phyloP scores from a whole-genome alignment of 257 asterid genomes.

The Solanum bulbocastanum region DNA sequence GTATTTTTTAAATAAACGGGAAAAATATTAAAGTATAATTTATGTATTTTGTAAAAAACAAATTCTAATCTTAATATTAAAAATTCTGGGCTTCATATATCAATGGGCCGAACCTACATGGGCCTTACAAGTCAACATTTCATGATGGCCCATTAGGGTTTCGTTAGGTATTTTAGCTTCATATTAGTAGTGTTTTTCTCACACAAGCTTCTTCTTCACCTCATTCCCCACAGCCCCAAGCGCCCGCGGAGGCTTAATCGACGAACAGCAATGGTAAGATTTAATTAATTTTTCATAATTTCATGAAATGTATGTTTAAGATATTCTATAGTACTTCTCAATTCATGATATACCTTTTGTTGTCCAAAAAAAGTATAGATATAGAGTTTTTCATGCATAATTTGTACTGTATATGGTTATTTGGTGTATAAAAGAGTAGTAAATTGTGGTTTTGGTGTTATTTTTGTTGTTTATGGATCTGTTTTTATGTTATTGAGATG shows the following conservation, averaged over 20 bases:
- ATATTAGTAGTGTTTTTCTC: neutral
- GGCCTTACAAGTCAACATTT: neutral
- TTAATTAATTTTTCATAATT: neutral
- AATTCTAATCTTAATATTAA: neutral
- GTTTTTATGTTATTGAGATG: neutral
- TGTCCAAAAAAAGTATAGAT: neutral
- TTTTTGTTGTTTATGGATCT: neutral
- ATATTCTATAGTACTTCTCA: neutral
- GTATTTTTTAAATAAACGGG: neutral
- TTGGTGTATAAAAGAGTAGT: neutral
- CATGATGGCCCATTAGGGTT: neutral
- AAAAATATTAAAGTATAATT: neutral
- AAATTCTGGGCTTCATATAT: neutral
- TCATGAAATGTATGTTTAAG: neutral
- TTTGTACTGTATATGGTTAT: neutral
- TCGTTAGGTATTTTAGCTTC: neutral
- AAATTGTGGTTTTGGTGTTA: neutral
- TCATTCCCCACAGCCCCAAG: neutral
- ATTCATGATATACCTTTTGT: neutral
- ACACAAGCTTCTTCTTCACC: neutral
- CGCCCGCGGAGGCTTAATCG: neutral
- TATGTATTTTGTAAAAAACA: neutral
- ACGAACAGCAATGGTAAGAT: neutral
- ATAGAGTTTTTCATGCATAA: neutral
- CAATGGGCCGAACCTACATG: neutral